Percentiles rank a stretch among this genome's conserved stretches.
These are phyloP conservation scores for Venturia nashicola DNA, from an alignment of 2,329 filamentous ascomycete genomes.

Conservation along the genomic window DNA sequence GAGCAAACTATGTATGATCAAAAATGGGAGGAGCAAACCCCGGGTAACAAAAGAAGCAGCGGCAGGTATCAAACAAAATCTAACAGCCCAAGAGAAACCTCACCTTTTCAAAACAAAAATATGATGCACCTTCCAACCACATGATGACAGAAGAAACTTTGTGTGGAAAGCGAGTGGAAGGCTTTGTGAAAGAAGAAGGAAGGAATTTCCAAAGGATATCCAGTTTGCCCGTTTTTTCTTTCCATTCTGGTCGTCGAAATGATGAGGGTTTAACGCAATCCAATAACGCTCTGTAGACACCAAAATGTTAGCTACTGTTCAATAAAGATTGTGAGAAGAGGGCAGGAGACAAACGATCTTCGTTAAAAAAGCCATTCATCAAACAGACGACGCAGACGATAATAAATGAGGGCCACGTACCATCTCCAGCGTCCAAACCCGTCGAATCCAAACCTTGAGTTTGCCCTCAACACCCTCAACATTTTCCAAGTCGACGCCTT, in stretches of 20 bases:
- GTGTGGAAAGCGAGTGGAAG: not conserved
- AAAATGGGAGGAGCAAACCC: not conserved
- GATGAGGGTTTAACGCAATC: constrained; percentile 46
- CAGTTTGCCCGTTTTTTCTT: not conserved
- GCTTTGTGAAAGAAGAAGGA: not conserved
- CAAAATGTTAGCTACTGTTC: constrained; percentile 15
- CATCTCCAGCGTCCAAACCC: constrained; percentile 98
- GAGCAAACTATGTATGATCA: not conserved
- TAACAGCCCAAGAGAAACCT: not conserved
- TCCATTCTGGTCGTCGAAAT: not conserved
- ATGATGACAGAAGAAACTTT: not conserved
- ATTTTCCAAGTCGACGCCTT: constrained; percentile 81
- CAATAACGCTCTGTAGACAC: constrained; percentile 54
- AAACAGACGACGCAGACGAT: not conserved
- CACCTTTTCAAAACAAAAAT: not conserved
- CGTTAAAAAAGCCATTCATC: constrained; percentile 3
- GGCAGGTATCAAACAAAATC: constrained; percentile 1
- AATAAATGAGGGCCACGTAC: constrained; percentile 22
- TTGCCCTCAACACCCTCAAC: constrained; percentile 85
- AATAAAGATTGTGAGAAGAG: constrained; percentile 12
- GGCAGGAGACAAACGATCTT: not conserved
- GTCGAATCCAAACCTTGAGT: constrained; percentile 94
- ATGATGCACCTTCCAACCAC: not conserved
- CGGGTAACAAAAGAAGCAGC: not conserved
- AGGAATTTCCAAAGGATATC: not conserved